These are phyloP conservation scores for Cucurbita argyrosperma DNA, from an alignment of 306 rosid genomes.

Conservation along the genomic window DNA sequence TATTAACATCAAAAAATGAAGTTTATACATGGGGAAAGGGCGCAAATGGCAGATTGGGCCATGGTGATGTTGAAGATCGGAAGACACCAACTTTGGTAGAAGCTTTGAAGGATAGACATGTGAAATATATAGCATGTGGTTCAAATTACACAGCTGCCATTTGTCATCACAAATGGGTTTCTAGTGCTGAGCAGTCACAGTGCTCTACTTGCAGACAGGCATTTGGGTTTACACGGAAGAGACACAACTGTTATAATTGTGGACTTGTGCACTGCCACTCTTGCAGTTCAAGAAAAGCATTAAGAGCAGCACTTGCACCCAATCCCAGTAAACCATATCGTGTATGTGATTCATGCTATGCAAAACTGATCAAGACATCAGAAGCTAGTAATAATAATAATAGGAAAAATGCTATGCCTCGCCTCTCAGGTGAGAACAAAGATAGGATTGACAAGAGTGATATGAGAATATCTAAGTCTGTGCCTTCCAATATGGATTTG, in stretches of 20 bases:
- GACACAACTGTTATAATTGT: slow-evolving; percentile 96
- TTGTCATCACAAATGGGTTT: slow-evolving; percentile 98
- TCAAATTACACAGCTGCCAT: slow-evolving; percentile 82
- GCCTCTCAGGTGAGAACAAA: slow-evolving; percentile 92
- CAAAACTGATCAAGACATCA: slow-evolving; percentile 69
- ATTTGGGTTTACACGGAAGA: slow-evolving; percentile 90
- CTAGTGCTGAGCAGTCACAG: slow-evolving; percentile 91
- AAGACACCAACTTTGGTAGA: slow-evolving; percentile 78
- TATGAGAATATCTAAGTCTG: slow-evolving; percentile 48
- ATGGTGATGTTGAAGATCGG: slow-evolving; percentile 92
- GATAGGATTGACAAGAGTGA: slow-evolving; percentile 83
- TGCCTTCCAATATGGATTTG: slow-evolving; percentile 84
- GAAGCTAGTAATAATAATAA: slow-evolving; percentile 45
- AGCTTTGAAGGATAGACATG: slow-evolving; percentile 82
- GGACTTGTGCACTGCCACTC: slow-evolving; percentile 99
- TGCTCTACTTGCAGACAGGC: slow-evolving; percentile 97
- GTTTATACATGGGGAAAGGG: slow-evolving; percentile 99
- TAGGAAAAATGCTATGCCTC: slow-evolving; percentile 56
- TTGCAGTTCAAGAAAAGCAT: slow-evolving; percentile 84
- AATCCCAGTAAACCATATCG: slow-evolving; percentile 77
- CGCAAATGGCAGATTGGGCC: slow-evolving; percentile 97
- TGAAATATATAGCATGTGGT: slow-evolving; percentile 80
- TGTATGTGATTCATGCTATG: slow-evolving; percentile 84
- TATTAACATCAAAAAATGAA: slow-evolving; percentile 79
- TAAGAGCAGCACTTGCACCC: slow-evolving; percentile 84